Percentiles rank a stretch among this genome's conserved stretches.
Conservation (phyloP, 305 asterid species). For the Solanum hybrid region DNA sequence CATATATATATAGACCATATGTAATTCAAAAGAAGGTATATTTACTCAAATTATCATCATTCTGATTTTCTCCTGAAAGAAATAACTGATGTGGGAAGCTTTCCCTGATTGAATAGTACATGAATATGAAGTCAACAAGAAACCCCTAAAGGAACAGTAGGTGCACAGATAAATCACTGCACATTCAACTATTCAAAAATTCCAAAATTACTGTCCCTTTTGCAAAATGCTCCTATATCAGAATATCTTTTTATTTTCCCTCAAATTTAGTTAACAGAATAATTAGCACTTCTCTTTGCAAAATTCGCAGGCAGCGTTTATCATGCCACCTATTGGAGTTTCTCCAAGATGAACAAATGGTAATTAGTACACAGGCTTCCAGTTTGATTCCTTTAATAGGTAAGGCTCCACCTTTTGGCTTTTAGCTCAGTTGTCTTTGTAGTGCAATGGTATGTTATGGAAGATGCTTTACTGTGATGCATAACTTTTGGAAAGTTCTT, state of each 20-base stretch:
- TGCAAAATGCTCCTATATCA: background rate
- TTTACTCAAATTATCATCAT: background rate
- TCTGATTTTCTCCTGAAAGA: background rate
- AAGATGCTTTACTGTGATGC: background rate
- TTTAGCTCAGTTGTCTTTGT: background rate
- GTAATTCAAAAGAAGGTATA: background rate
- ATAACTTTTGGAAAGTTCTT: background rate
- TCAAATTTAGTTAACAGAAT: background rate
- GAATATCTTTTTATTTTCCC: background rate
- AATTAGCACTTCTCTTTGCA: background rate
- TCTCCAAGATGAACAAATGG: conserved; percentile 59
- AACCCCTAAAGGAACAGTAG: background rate
- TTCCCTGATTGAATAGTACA: background rate
- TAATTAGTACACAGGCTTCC: conserved; percentile 46
- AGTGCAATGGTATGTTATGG: background rate
- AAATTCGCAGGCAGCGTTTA: conserved; percentile 60
- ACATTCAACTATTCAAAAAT: background rate
- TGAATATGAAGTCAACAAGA: background rate
- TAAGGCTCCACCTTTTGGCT: conserved; percentile 21
- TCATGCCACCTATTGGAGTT: conserved; percentile 56
- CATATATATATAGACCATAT: background rate
- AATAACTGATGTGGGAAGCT: background rate
- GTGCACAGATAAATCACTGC: background rate
- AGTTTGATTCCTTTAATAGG: conserved; percentile 60
- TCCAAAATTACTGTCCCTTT: background rate